Conservation (phyloP, 345 rosid species). For the Eucalyptus lansdowneana region DNA sequence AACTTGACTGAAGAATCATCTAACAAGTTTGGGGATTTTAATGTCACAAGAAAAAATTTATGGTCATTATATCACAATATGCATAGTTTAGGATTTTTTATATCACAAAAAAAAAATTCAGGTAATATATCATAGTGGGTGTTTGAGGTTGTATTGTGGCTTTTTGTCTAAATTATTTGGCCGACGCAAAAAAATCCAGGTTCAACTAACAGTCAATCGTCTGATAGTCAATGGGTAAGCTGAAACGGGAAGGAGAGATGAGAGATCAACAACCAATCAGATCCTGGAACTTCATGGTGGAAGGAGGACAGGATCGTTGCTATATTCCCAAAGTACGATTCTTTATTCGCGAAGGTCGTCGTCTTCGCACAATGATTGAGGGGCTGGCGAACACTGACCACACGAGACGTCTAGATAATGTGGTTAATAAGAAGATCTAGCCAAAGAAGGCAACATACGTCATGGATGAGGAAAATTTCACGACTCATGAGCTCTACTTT, state of each 20-base stretch:
- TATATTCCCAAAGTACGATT: background rate
- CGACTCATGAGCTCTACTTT: background rate
- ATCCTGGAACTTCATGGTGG: background rate
- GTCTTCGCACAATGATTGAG: background rate
- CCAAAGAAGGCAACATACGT: background rate
- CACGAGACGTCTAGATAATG: background rate
- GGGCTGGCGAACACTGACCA: background rate
- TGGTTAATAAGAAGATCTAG: rapidly evolving
- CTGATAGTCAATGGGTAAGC: background rate
- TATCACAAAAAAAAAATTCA: no score
- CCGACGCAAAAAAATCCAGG: background rate
- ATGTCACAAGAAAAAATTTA: no score
- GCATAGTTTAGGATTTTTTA: no score
- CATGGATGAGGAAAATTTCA: background rate
- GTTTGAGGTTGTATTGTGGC: background rate
- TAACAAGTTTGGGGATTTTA: no score
- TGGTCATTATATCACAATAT: background rate
- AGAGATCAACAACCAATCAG: background rate
- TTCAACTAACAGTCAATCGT: background rate
- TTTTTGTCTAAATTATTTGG: background rate
- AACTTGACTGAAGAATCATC: no score
- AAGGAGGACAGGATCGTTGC: background rate
- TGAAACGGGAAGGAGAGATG: background rate
- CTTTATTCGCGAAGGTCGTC: background rate
- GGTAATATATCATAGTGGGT: no score